These are phyloP conservation scores for Lachancea lanzarotensis DNA, from an alignment of 805 yeast genomes.

Conservation along the genomic window DNA sequence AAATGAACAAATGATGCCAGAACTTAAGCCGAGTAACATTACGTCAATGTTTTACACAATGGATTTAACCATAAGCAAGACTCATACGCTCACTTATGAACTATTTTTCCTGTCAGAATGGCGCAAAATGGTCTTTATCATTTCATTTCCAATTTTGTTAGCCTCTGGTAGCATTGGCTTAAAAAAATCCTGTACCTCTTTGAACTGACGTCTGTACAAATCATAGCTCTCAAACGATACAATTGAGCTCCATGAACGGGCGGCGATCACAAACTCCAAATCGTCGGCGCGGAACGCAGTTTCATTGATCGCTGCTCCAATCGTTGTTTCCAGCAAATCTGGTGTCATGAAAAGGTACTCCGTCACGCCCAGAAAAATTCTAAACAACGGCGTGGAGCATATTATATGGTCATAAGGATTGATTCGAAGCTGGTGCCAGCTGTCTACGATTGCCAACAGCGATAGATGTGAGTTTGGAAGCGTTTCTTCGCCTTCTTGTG, in stretches of 20 bases:
- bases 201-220: slow-evolving; percentile 65
- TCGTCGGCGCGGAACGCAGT: slow-evolving; percentile 79
- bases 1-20: not conserved
- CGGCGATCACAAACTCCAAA: slow-evolving; percentile 85
- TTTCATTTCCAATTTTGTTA: slow-evolving; percentile 80
- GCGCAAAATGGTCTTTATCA: slow-evolving; percentile 72
- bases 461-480: slow-evolving; percentile 84
- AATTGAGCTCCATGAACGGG: slow-evolving; percentile 78
- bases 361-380: slow-evolving; percentile 89
- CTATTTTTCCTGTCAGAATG: slow-evolving; percentile 21
- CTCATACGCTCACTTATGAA: not conserved
- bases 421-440: slow-evolving; percentile 80
- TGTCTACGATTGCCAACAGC: slow-evolving; percentile 82
- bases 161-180: slow-evolving; percentile 85
- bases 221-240: slow-evolving; percentile 70
- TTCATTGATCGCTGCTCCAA: slow-evolving; percentile 62
- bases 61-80: not conserved
- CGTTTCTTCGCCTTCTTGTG: slow-evolving; percentile 41
- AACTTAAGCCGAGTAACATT: too few relatives aligned
- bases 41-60: too few relatives aligned
- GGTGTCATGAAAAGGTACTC: slow-evolving; percentile 87
- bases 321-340: slow-evolving; percentile 70
- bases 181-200: slow-evolving; percentile 76
- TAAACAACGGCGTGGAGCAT: slow-evolving; percentile 88
- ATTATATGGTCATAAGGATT: slow-evolving; percentile 95